Evolutionary conservation across 2,329 filamentous ascomycete species (phyloP).

Genomic region (Colletotrichum australisinense): DNA sequence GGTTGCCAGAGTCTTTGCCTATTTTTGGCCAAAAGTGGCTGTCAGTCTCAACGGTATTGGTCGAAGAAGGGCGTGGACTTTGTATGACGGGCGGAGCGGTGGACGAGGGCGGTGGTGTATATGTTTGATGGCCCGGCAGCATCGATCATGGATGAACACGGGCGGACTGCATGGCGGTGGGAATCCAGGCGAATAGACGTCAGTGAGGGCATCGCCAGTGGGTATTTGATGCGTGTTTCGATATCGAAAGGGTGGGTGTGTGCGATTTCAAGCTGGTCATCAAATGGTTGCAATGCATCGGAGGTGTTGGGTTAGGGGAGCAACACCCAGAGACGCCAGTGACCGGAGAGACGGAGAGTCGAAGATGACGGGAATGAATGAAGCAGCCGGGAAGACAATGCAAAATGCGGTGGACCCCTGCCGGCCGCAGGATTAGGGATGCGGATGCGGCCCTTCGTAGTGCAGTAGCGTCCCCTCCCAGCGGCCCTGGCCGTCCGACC

Average conservation of each 20-base stretch:
- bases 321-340: conserved; percentile 6
- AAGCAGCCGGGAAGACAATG: not conserved
- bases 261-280: not conserved
- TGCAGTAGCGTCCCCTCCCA: conserved; percentile 32
- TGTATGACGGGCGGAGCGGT: not conserved
- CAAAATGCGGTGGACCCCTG: conserved; percentile 20
- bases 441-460: conserved; percentile 33
- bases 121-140: conserved; percentile 14
- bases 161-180: conserved; percentile 16
- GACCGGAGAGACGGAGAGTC: not conserved
- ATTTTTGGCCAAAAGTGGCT: conserved; percentile 26
- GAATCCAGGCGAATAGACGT: conserved; percentile 28
- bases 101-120: not conserved
- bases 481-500: conserved; percentile 22
- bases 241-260: conserved; percentile 20
- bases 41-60: conserved; percentile 3
- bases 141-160: conserved; percentile 8
- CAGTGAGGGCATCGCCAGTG: conserved; percentile 34
- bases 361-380: not conserved
- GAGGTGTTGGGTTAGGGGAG: conserved; percentile 25
- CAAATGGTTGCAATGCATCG: not conserved
- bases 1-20: conserved; percentile 2
- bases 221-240: conserved; percentile 15
- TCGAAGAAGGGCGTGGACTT: conserved; percentile 7
- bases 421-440: conserved; percentile 30